phyloP scores from a whole-genome alignment of 179 eudicot species.

The Gypsophila paniculata region DNA sequence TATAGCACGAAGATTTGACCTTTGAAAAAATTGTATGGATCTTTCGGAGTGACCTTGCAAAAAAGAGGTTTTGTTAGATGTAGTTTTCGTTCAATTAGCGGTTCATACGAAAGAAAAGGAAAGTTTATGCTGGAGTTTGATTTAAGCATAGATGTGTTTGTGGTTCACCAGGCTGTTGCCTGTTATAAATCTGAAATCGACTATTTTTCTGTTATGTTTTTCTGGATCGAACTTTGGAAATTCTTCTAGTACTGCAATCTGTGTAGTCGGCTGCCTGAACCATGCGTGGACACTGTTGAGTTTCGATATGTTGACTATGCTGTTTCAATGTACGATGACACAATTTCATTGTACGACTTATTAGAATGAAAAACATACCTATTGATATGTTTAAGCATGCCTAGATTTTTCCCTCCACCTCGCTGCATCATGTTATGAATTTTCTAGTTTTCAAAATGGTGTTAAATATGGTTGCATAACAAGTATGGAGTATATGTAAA shows the following conservation, averaged over 20 bases:
- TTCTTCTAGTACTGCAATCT: no score
- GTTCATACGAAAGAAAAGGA: no score
- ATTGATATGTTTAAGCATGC: no score
- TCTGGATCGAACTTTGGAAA: no score
- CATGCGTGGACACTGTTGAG: neutral
- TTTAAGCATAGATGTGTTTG: neutral
- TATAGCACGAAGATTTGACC: neutral
- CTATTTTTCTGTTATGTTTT: neutral
- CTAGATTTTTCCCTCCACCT: no score
- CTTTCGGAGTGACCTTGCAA: neutral
- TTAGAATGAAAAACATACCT: neutral
- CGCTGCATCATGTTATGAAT: no score
- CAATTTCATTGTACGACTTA: neutral
- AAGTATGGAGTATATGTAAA: no score
- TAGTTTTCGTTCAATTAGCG: no score
- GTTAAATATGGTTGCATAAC: no score
- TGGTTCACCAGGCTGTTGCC: neutral
- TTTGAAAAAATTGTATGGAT: neutral
- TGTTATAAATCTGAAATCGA: neutral
- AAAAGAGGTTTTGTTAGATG: neutral
- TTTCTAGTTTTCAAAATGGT: no score
- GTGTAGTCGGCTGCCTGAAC: conserved; percentile 4
- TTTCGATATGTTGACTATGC: neutral
- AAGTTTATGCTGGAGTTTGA: neutral
- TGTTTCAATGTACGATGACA: conserved; percentile 1